Evolutionary conservation across 768 basidiomycete species (phyloP), one percentile per base, ranked within the genome.

Genomic region (Suillus plorans): DNA sequence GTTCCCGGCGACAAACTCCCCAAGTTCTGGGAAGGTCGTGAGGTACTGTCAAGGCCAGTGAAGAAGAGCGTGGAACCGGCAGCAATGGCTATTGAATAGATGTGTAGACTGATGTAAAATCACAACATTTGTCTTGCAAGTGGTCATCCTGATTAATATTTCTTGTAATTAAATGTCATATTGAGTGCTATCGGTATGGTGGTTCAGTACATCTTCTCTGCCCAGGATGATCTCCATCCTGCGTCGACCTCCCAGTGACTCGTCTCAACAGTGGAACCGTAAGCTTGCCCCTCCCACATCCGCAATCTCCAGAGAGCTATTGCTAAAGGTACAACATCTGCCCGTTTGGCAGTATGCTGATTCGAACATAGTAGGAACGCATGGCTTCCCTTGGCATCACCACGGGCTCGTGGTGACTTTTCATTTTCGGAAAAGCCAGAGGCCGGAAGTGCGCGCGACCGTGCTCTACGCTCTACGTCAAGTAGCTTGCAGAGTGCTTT

Each of bases 1-100:
- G 85, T 98, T 2, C 94, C 96, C 12, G 97, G 96, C 2, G 84
- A 97, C 76, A 81, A 94, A 71, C 84, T 98, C 56, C 95, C 95
- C 50, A 87, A 79, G 71, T 95, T 95, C 81, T 95, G 94, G 94
- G 88, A 93, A 74, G 93, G 93, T 55, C 85, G 82, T 60, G 91
- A 93, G 66, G 86, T 94, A 5, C 76, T 92, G 2, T 81, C 84
- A 6, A 72, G 72, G 52, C 73, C 77, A 12, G 53, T 37, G 20
- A 72, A 67, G 64, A 71, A 62, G 42, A 63, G 34, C 3, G 62
- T 69, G 20, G 76, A 69, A 20, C 73, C 70, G 9, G 77, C 74
- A 44, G 80, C 83, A 13, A 84, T 84, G 83, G 74, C 78, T 50
- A 75, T 84, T n/a, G 83, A 85, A 66, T 76, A 70, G 68, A 59